Evolutionary conservation across 1,284 basidiomycete genomes (phyloP).

Genomic region (Peniophora sp.): DNA sequence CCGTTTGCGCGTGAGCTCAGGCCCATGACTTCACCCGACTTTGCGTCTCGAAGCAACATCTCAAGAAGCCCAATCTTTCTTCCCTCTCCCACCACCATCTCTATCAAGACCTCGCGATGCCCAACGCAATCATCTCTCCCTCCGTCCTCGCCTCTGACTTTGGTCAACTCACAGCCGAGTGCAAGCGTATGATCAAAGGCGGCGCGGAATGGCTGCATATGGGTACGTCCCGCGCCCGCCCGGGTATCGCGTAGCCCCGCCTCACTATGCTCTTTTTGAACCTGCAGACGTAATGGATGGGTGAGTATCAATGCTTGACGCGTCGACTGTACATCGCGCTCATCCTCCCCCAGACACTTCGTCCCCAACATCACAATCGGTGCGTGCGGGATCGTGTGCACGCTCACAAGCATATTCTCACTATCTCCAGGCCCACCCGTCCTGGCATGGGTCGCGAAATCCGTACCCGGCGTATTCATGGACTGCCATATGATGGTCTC

Average conservation of each 20-base stretch:
- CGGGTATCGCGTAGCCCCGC: constrained; percentile 1
- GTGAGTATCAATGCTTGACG: constrained; percentile 31
- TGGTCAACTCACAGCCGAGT: constrained; percentile 86
- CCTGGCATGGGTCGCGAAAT: constrained; percentile 81
- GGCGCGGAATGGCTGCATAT: constrained; percentile 96
- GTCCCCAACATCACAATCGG: constrained; percentile 99
- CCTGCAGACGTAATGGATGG: constrained; percentile 91
- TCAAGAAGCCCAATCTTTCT: too few species aligned
- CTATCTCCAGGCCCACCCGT: constrained; percentile 73
- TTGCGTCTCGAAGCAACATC: too few species aligned
- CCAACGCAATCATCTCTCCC: constrained; percentile 81
- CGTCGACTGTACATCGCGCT: constrained; percentile 1
- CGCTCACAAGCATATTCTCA: constrained; percentile 12
- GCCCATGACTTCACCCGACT: too few species aligned
- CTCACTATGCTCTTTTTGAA: too few species aligned
- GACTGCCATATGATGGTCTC: constrained; percentile 99
- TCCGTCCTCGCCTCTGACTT: constrained; percentile 94
- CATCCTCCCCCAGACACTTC: constrained; percentile 65
- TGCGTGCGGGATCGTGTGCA: constrained; percentile 22
- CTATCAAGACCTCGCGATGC: constrained; percentile 40
- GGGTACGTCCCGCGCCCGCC: constrained; percentile 47
- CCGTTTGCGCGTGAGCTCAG: too few species aligned
- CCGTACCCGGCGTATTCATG: constrained; percentile 95
- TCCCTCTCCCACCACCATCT: not conserved
- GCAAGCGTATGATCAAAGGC: constrained; percentile 85